Percentiles rank a stretch among this genome's conserved stretches.
Evolutionary conservation across 106 monocot genomes (phyloP).

Genomic region (Dendrobium nobile): DNA sequence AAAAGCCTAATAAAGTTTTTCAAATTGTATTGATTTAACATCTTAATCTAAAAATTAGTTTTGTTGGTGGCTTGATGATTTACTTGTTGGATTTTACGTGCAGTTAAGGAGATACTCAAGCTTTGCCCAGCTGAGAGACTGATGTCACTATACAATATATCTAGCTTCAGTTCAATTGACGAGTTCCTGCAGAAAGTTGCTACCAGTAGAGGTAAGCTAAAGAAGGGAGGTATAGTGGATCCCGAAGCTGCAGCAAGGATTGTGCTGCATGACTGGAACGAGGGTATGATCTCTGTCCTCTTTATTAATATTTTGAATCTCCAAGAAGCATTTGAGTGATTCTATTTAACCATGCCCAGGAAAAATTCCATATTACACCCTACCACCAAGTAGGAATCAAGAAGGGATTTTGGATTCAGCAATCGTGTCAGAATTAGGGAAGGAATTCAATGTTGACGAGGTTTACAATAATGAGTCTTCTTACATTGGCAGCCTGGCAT

Average conservation of each 20-base stretch:
- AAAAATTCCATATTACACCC: conserved; percentile 87
- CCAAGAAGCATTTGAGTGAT: neutral
- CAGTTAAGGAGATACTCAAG: conserved; percentile 86
- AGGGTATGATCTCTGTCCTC: conserved; percentile 41
- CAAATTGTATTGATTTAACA: neutral
- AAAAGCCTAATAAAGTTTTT: neutral
- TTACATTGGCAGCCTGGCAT: conserved; percentile 64
- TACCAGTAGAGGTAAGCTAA: conserved; percentile 74
- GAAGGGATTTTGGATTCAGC: conserved; percentile 29
- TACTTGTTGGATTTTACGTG: conserved; percentile 1
- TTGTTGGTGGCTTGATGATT: neutral
- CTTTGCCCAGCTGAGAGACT: conserved; percentile 83
- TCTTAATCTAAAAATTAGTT: neutral
- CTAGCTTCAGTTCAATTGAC: conserved; percentile 63
- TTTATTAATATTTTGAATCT: neutral
- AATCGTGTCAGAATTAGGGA: conserved; percentile 70
- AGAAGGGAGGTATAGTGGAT: conserved; percentile 88
- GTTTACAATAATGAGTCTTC: conserved; percentile 72
- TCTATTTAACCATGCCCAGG: conserved; percentile 29
- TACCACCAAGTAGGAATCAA: conserved; percentile 52
- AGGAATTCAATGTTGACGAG: conserved; percentile 87
- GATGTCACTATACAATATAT: conserved; percentile 77
- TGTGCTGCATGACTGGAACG: conserved; percentile 98
- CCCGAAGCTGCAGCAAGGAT: conserved; percentile 88
- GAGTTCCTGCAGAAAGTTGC: conserved; percentile 93